Conservation (phyloP, 2,329 filamentous ascomycete genomes). For the Pezicula rhizophila region DNA sequence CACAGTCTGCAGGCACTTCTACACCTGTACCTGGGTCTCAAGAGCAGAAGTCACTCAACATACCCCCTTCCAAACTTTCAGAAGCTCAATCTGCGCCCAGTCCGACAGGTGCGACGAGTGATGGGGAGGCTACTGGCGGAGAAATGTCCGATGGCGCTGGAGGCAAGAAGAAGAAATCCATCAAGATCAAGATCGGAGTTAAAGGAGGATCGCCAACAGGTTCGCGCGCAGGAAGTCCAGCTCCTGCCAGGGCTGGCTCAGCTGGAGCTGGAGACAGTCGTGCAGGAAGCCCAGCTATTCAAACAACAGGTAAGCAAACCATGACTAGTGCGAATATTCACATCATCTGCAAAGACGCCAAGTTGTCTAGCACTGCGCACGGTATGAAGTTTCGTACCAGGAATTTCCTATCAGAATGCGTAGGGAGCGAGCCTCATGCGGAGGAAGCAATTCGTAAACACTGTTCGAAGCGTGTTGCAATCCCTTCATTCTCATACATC, state of each 20-base stretch:
- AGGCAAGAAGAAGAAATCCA: constrained; percentile 53
- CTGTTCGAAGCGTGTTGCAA: too few species aligned
- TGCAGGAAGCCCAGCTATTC: constrained; percentile 23
- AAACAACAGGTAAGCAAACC: constrained; percentile 10
- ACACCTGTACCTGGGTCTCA: constrained; percentile 45
- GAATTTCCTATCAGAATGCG: too few species aligned
- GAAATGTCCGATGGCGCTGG: constrained; percentile 56
- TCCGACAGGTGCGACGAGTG: constrained; percentile 56
- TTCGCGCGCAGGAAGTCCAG: constrained; percentile 58
- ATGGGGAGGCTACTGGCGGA: constrained; percentile 65
- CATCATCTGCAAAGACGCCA: too few species aligned
- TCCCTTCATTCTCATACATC: neutral
- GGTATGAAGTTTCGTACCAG: too few species aligned
- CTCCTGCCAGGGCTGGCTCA: constrained; percentile 15
- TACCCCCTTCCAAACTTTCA: constrained; percentile 24
- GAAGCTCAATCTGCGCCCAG: constrained; percentile 26
- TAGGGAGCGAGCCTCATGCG: too few species aligned
- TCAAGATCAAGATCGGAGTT: constrained; percentile 42
- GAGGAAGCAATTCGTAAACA: too few species aligned
- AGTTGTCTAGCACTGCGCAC: too few species aligned
- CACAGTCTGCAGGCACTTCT: constrained; percentile 45
- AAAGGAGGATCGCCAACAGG: constrained; percentile 41
- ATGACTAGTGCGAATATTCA: neutral
- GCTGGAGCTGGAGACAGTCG: constrained; percentile 21
- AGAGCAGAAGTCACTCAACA: constrained; percentile 6